Conservation (phyloP, 2,329 filamentous ascomycete species). For the Cylindrodendrum hubeiense region DNA sequence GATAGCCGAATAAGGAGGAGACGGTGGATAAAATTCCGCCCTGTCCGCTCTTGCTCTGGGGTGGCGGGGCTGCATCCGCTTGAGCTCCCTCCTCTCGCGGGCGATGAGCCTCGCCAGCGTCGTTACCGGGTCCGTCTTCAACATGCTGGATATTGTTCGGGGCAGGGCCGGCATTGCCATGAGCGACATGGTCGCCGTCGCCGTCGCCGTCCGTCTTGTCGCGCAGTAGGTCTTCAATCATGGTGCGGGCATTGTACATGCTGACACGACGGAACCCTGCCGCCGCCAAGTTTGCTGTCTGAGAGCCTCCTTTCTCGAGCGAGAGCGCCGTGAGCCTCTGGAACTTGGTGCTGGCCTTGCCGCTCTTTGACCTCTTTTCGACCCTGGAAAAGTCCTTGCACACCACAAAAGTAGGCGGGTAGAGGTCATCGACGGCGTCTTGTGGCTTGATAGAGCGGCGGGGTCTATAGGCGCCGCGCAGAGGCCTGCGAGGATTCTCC, state of each 20-base stretch:
- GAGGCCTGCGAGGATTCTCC: constrained; percentile 1
- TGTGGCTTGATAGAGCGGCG: not conserved
- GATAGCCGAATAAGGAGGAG: too few species aligned
- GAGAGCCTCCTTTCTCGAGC: not conserved
- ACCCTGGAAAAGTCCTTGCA: not conserved
- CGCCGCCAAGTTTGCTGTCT: not conserved
- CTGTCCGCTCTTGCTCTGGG: too few species aligned
- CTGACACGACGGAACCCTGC: constrained; percentile 1
- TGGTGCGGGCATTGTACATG: constrained; percentile 5
- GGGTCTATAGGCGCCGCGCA: not conserved
- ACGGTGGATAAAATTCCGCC: too few species aligned
- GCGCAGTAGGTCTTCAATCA: not conserved
- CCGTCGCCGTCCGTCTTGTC: too few species aligned
- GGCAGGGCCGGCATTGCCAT: too few species aligned
- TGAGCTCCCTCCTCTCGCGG: too few species aligned
- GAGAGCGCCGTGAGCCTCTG: not conserved
- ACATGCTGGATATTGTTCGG: too few species aligned
- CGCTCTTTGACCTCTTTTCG: not conserved
- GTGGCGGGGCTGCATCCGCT: too few species aligned
- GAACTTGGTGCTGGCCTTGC: not conserved
- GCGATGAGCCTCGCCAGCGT: too few species aligned
- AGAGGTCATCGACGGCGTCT: constrained; percentile 3
- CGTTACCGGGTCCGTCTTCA: too few species aligned
- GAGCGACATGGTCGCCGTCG: too few species aligned
- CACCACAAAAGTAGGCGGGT: not conserved